phyloP scores from a whole-genome alignment of 2,329 filamentous ascomycete species.

The Thielaviopsis punctulata region DNA sequence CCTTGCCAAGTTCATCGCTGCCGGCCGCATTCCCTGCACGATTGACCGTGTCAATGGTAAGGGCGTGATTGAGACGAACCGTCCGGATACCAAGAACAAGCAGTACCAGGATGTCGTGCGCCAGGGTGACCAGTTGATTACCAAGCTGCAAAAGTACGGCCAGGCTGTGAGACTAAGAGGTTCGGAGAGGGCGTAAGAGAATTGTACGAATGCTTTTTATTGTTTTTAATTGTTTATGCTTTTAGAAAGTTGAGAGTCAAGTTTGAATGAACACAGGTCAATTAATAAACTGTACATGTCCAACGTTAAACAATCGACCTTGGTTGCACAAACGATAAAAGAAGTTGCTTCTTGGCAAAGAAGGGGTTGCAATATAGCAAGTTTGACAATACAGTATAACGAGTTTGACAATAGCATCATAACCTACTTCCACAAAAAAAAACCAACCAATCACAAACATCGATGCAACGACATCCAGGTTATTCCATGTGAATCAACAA shows the following conservation, averaged over 20 bases:
- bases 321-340: too few relatives aligned
- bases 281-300: too few relatives aligned
- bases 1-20: slow-evolving; percentile 91
- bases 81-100: slow-evolving; percentile 98
- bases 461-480: not conserved
- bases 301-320: too few relatives aligned
- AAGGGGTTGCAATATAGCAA: not conserved
- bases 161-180: slow-evolving; percentile 87
- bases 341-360: too few relatives aligned
- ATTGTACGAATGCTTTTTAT: not conserved
- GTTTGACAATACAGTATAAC: not conserved
- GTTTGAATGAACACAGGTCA: too few relatives aligned
- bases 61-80: slow-evolving; percentile 94
- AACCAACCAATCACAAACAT: not conserved
- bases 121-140: slow-evolving; percentile 94
- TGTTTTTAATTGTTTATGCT: not conserved
- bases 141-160: slow-evolving; percentile 97
- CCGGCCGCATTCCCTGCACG: slow-evolving; percentile 83
- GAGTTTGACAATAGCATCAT: not conserved
- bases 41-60: slow-evolving; percentile 95
- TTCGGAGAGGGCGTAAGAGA: slow-evolving; percentile 64
- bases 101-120: slow-evolving; percentile 97
- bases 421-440: not conserved
- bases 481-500: not conserved
- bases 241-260: too few relatives aligned